A percentile compares a stretch with the other conserved stretches of the same genome.
Conservation (phyloP, 2,329 filamentous ascomycete species). For the Gliomastix tumulicola region DNA sequence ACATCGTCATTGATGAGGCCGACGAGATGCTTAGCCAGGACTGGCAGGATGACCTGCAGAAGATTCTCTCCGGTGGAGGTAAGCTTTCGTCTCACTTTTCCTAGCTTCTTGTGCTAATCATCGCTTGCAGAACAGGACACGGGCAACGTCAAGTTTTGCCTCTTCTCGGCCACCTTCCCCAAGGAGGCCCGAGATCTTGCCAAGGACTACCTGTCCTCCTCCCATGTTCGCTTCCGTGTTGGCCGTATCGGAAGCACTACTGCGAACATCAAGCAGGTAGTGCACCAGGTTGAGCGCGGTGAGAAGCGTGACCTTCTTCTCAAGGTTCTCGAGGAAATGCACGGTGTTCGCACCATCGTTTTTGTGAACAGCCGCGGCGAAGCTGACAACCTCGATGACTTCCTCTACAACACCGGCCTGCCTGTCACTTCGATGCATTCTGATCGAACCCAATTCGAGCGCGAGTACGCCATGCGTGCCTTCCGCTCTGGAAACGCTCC, state of each 20-base stretch:
- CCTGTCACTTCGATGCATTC: constrained; percentile 85
- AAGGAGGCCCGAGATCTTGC: constrained; percentile 71
- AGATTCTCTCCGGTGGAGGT: constrained; percentile 78
- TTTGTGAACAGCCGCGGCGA: constrained; percentile 79
- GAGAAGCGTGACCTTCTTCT: constrained; percentile 66
- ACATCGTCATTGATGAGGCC: constrained; percentile 83
- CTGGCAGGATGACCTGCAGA: constrained; percentile 70
- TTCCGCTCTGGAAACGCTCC: constrained; percentile 72
- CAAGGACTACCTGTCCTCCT: constrained; percentile 63
- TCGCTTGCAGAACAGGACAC: constrained; percentile 73
- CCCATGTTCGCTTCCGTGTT: constrained; percentile 75
- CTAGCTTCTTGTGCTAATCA: constrained; percentile 14
- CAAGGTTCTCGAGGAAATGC: constrained; percentile 63
- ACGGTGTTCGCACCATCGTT: constrained; percentile 73
- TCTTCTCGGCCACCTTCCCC: constrained; percentile 95
- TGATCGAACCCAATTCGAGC: constrained; percentile 81
- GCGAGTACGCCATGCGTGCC: constrained; percentile 82
- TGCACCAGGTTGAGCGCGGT: constrained; percentile 59
- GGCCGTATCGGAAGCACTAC: constrained; percentile 82
- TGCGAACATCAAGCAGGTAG: constrained; percentile 71
- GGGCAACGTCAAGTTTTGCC: constrained; percentile 61
- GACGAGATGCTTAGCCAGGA: constrained; percentile 82
- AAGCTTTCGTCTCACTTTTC: constrained; percentile 25
- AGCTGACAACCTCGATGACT: constrained; percentile 84
- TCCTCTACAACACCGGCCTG: constrained; percentile 69